Conservation (phyloP, 1,284 basidiomycete genomes). For the Xerocomus nothofagi region DNA sequence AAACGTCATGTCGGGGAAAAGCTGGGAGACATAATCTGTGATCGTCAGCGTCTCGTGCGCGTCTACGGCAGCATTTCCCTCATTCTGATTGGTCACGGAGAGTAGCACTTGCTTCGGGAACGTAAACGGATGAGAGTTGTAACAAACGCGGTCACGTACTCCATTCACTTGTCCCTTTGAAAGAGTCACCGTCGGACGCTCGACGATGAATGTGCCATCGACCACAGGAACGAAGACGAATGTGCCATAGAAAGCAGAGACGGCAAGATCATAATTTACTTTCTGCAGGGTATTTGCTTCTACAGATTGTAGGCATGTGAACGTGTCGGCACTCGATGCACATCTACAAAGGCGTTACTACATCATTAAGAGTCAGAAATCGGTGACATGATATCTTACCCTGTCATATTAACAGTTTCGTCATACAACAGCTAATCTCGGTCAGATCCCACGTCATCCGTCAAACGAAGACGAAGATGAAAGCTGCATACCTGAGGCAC, state of each 20-base stretch:
- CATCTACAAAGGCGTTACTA: slow-evolving; percentile 21
- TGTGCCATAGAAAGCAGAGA: slow-evolving; percentile 30
- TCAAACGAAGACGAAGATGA: not conserved
- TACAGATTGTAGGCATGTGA: slow-evolving; percentile 30
- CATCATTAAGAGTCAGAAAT: too few relatives aligned
- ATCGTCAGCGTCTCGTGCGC: slow-evolving; percentile 9
- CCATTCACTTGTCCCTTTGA: slow-evolving; percentile 18
- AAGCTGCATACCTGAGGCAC: slow-evolving; percentile 15
- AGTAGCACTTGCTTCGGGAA: slow-evolving; percentile 12
- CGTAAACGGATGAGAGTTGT: not conserved
- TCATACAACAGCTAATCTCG: slow-evolving; percentile 22
- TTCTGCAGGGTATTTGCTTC: slow-evolving; percentile 21
- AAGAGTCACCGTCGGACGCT: slow-evolving; percentile 32
- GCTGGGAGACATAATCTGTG: slow-evolving; percentile 19
- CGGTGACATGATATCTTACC: slow-evolving; percentile 8
- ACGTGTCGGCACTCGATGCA: slow-evolving; percentile 16
- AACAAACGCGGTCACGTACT: not conserved
- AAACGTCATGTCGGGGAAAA: slow-evolving; percentile 24
- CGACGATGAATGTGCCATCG: slow-evolving; percentile 36
- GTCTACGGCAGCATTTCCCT: slow-evolving; percentile 20
- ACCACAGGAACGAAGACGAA: slow-evolving; percentile 34
- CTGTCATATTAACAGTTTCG: slow-evolving; percentile 11
- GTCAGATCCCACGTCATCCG: not conserved
- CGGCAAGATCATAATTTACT: slow-evolving; percentile 19
- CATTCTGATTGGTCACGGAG: slow-evolving; percentile 17